Evolutionary conservation across 352 stramenopile genomes (phyloP), one percentile per base, ranked within the genome.

Genomic region (Globisporangium viniferum): DNA sequence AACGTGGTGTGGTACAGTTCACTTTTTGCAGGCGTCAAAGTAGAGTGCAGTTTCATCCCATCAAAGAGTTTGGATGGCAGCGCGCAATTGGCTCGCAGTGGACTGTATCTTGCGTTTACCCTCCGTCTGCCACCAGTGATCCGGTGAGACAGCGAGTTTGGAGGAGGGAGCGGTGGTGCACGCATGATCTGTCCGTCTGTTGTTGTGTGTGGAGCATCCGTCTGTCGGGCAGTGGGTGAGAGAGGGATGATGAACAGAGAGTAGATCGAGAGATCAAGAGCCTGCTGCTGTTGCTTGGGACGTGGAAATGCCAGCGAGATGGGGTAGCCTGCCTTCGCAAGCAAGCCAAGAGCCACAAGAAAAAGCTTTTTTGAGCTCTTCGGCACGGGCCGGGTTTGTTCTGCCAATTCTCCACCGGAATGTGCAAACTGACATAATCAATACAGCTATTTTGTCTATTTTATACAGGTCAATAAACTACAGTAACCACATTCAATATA

Each of bases 231-330:
- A 36, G 51, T 58, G 51, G 51, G 51, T 58, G 51, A 7, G 51
- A 7, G 51, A 58, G 24, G 51, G 24, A 31, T 24, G 22, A 29
- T 29, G 48, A 55, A 24, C 29, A 31, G 2, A 31, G 29, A 31
- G 29, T 24, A 24, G 24, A n/a, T 24, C 48, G 31, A 56, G 49
- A 56, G 49, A 56, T 7, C 10, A 22, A 58, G 51, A 58, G 51
- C 35, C 35, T 41, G 35, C 35, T 36, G 51, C 15, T 58, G 51
- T 27, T 58, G 51, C 51, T 58, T 58, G 24, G 51, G 24, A 58
- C 22, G 49, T 56, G 49, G 49, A 56, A 58, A 7, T 58, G 51
- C 51, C 51, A n/a, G 39, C 14, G 31, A 35, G 59, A 64, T 64
- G 59, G 41, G 41, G 0, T 24, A 24, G 24, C 24, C 24, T 24